Evolutionary conservation across 1,284 basidiomycete genomes (phyloP).

Genomic region (Fomitiporia mediterranea): DNA sequence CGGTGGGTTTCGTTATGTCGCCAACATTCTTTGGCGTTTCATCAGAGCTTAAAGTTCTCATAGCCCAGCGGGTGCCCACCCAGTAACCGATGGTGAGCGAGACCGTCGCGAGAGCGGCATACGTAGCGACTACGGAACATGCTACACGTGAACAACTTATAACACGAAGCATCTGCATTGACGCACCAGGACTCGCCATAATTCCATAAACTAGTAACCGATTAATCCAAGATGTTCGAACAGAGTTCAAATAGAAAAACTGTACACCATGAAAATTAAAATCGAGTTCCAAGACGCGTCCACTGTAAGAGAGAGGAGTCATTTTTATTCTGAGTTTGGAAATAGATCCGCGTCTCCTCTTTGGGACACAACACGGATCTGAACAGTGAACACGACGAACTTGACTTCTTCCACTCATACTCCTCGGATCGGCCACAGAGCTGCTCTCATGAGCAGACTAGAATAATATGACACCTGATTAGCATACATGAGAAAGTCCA

Average conservation of each 20-base stretch:
- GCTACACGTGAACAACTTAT: background rate
- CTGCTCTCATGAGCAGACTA: no score
- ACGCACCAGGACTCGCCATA: slow-evolving; percentile 7
- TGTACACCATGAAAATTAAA: background rate
- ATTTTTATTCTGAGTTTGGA: background rate
- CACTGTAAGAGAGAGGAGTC: no score
- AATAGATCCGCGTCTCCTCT: background rate
- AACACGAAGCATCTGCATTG: background rate
- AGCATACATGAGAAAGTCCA: no score
- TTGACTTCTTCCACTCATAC: no score
- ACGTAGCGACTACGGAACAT: slow-evolving; percentile 9
- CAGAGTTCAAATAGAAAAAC: no score
- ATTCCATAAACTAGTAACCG: background rate
- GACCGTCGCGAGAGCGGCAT: slow-evolving; percentile 17
- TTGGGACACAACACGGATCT: no score
- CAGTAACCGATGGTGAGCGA: slow-evolving; percentile 26
- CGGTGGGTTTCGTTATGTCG: background rate
- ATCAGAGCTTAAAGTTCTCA: slow-evolving; percentile 16
- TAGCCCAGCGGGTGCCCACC: slow-evolving; percentile 23
- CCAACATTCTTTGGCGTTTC: background rate
- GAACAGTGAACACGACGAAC: no score
- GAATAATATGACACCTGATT: no score
- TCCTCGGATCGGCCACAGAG: no score
- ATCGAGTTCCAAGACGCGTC: background rate
- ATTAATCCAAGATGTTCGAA: no score